These are phyloP conservation scores for Fusarium hostae DNA, from an alignment of 2,329 filamentous ascomycete genomes.

Conservation along the genomic window DNA sequence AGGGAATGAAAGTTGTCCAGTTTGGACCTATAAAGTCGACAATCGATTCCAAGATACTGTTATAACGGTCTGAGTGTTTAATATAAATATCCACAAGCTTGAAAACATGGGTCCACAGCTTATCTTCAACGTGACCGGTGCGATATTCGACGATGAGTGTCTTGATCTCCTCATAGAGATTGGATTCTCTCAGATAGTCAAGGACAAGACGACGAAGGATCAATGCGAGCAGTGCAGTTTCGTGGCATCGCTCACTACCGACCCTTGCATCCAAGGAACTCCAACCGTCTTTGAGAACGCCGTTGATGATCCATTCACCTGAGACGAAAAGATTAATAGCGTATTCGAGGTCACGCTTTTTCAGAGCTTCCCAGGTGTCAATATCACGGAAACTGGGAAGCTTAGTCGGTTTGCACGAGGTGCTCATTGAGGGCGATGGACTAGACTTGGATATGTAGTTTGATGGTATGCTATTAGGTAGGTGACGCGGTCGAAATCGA, in stretches of 20 bases:
- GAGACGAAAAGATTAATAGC: not conserved
- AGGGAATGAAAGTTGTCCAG: not conserved
- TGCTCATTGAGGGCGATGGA: not conserved
- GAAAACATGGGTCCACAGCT: not conserved
- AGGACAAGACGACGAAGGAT: not conserved
- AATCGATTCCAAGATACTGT: not conserved
- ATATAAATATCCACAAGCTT: rapidly evolving
- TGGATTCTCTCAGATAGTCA: rapidly evolving
- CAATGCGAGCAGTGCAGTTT: not conserved
- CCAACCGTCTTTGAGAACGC: not conserved
- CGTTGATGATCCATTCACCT: not conserved
- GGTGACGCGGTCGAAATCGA: rapidly evolving
- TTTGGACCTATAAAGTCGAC: not conserved
- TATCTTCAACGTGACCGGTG: rapidly evolving
- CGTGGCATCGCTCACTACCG: not conserved
- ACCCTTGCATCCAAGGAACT: not conserved
- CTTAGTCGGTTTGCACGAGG: no score
- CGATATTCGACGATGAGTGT: rapidly evolving
- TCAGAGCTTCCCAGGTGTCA: not conserved
- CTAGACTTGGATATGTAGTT: not conserved
- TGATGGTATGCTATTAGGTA: no score
- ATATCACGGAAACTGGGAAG: not conserved
- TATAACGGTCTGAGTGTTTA: rapidly evolving
- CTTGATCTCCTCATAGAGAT: not conserved
- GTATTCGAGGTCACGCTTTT: not conserved